Percentiles rank a stretch among this genome's conserved stretches.
Evolutionary conservation across 2,329 filamentous ascomycete genomes (phyloP).

Genomic region (Pyrenophora teres): DNA sequence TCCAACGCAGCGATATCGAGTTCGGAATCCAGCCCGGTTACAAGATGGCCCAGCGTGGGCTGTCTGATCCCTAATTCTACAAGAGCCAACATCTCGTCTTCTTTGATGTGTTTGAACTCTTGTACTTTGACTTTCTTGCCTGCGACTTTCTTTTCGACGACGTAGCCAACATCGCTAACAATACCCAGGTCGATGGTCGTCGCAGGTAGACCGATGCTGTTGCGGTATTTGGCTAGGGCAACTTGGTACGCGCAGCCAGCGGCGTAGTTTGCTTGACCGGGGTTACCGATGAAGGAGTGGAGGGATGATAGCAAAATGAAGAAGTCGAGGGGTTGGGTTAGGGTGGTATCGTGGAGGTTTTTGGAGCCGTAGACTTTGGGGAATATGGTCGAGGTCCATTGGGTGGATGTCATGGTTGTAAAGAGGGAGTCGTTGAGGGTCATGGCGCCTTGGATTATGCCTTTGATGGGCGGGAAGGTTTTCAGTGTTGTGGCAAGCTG

Average conservation of each 20-base stretch:
- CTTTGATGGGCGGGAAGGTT: slow-evolving; percentile 16
- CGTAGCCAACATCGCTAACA: slow-evolving; percentile 18
- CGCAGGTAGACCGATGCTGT: neutral
- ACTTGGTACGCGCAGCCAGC: slow-evolving; percentile 30
- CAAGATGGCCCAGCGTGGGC: slow-evolving; percentile 9
- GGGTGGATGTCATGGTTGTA: slow-evolving; percentile 14
- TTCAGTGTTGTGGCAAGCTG: neutral
- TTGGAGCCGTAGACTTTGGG: slow-evolving; percentile 45
- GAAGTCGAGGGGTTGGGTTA: slow-evolving; percentile 23
- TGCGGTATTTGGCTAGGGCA: slow-evolving; percentile 21
- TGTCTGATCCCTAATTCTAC: slow-evolving; percentile 12
- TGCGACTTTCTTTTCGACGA: slow-evolving; percentile 16
- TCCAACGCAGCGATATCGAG: neutral
- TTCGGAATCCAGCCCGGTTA: slow-evolving; percentile 12
- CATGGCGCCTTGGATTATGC: slow-evolving; percentile 26
- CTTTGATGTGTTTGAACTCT: slow-evolving; percentile 11
- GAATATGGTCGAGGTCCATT: slow-evolving; percentile 13
- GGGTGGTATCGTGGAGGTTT: slow-evolving; percentile 26
- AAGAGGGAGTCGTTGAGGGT: slow-evolving; percentile 20
- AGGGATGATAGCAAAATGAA: slow-evolving; percentile 29
- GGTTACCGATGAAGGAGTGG: slow-evolving; percentile 24
- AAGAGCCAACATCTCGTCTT: slow-evolving; percentile 16
- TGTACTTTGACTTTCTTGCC: slow-evolving; percentile 14
- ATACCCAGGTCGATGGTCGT: slow-evolving; percentile 24
- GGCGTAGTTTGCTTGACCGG: slow-evolving; percentile 33